phyloP scores from a whole-genome alignment of 352 stramenopile genomes.

The Globisporangium paroecandrum region DNA sequence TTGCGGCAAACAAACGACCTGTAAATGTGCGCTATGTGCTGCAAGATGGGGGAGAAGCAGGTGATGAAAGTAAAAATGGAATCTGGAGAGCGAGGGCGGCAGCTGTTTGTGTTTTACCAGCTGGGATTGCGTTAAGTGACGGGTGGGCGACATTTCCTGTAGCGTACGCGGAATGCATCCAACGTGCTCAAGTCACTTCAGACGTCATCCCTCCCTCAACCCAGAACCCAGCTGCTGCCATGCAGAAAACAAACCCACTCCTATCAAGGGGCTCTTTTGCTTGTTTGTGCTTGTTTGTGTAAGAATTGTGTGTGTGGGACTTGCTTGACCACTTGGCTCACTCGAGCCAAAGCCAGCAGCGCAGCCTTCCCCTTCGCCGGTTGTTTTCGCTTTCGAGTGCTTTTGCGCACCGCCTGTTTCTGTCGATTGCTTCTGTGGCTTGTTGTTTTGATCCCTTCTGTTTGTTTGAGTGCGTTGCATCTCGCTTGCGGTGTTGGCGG shows the following conservation, averaged over 20 bases:
- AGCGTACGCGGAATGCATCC: not conserved
- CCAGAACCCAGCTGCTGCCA: slow-evolving; percentile 7
- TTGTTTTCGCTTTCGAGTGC: slow-evolving; percentile 4
- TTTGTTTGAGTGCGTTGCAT: not conserved
- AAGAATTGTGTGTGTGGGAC: not conserved
- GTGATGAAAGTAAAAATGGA: slow-evolving; percentile 1
- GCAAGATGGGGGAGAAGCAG: not conserved
- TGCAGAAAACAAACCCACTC: slow-evolving; percentile 8
- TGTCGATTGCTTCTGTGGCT: slow-evolving; percentile 1
- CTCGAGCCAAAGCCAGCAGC: slow-evolving; percentile 4
- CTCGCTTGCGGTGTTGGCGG: not conserved
- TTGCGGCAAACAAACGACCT: not conserved
- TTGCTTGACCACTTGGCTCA: not conserved
- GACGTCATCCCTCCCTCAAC: slow-evolving; percentile 3
- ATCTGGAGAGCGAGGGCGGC: slow-evolving; percentile 10
- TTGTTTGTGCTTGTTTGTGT: slow-evolving; percentile 1
- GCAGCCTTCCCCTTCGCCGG: not conserved
- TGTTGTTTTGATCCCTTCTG: slow-evolving; percentile 9
- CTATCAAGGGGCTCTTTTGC: slow-evolving; percentile 10
- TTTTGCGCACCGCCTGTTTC: slow-evolving; percentile 6
- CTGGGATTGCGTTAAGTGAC: slow-evolving; percentile 13
- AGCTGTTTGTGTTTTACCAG: slow-evolving; percentile 7
- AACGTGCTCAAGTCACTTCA: not conserved
- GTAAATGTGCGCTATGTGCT: not conserved
- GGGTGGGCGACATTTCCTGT: not conserved